A percentile compares a stretch with the other conserved stretches of the same genome.
Conservation (phyloP, 305 asterid genomes). For the Fraxinus platypoda region DNA sequence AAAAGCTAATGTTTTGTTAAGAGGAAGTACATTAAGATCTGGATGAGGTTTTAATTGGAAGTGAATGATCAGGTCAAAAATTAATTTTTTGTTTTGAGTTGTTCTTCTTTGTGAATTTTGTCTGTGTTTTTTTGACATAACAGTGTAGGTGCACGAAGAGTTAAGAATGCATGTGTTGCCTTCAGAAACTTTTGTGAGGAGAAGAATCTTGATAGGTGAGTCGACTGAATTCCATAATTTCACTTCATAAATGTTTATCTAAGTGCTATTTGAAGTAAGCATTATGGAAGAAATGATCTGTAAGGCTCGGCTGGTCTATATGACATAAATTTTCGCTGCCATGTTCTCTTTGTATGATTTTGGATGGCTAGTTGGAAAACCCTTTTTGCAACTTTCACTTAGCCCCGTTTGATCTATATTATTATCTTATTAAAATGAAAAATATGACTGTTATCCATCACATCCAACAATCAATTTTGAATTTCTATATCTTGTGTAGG, state of each 20-base stretch:
- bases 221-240: background rate
- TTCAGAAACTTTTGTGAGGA: conserved; percentile 61
- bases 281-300: background rate
- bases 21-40: conserved; percentile 24
- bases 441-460: too few relatives aligned
- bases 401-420: too few relatives aligned
- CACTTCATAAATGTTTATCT: background rate
- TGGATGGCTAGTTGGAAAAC: background rate
- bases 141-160: conserved; percentile 79
- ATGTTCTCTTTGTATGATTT: background rate
- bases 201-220: conserved; percentile 65
- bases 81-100: background rate
- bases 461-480: too few relatives aligned
- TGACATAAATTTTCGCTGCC: background rate
- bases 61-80: conserved; percentile 2
- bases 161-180: conserved; percentile 52
- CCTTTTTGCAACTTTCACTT: background rate
- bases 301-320: background rate
- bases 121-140: background rate
- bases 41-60: background rate
- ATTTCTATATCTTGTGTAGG: too few relatives aligned
- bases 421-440: too few relatives aligned
- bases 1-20: background rate
- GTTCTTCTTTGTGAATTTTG: background rate
- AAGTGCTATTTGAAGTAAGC: background rate